Percentiles rank a stretch among this genome's conserved stretches.
Evolutionary conservation across 2,329 filamentous ascomycete species (phyloP).

Genomic region (Sclerotinia borealis): DNA sequence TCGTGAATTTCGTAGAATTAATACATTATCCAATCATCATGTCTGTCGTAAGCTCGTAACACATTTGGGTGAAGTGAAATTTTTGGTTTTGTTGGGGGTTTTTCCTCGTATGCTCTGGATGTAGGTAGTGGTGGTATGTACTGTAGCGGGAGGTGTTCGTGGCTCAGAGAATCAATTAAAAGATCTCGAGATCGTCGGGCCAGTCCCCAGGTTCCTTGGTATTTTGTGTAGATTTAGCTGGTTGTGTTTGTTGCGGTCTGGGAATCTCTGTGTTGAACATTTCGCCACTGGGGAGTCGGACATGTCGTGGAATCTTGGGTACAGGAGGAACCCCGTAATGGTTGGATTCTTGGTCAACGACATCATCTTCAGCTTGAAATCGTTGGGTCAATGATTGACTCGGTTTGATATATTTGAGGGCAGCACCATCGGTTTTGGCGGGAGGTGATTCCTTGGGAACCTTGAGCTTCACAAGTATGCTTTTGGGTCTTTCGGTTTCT

Average conservation of each 20-base stretch:
- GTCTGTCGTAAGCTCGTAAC: conserved; percentile 13
- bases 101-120: background rate
- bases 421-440: conserved; percentile 16
- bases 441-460: conserved; percentile 16
- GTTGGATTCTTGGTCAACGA: background rate
- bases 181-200: conserved; percentile 13
- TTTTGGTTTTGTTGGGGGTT: background rate
- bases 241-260: background rate
- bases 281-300: conserved; percentile 18
- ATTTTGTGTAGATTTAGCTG: background rate
- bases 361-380: conserved; percentile 13
- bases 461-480: conserved; percentile 12
- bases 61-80: conserved; percentile 9
- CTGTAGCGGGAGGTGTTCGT: background rate
- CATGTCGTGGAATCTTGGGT: conserved; percentile 24
- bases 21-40: conserved; percentile 13
- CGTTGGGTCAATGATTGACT: conserved; percentile 1
- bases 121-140: background rate
- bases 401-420: conserved; percentile 19
- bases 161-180: background rate
- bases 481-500: conserved; percentile 16
- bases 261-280: background rate
- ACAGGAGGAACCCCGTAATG: conserved; percentile 21
- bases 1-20: conserved; percentile 9
- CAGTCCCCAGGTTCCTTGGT: conserved; percentile 6